Base-by-base conservation (phyloP, 495 filamentous ascomycete genomes). In the Cercophora newfieldiana region DNA sequence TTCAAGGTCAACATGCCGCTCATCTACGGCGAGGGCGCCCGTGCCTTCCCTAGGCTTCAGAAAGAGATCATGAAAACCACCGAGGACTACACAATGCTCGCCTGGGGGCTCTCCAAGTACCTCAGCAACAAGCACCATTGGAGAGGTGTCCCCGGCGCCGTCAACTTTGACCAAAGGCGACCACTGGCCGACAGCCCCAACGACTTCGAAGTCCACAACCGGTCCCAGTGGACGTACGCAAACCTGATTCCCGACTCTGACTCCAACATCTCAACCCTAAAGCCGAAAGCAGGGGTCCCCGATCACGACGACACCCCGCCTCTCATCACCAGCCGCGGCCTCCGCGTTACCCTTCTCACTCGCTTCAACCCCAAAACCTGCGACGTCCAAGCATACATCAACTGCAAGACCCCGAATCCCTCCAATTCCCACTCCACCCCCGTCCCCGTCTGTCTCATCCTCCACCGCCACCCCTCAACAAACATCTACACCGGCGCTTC, bases 31-130 rank as follows among this genome's bases (percentile, higher is more conserved):
- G 59, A 61, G 56, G 29, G 66, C 57, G 57, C 63, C 66, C 57
- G 64, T 1, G 69, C 69, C 0, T 72, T 72, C 44, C 63, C 63
- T 30, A 64, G 69, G 1, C 55, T 72, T 5, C 74, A 74, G 48
- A 61, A 74, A 8, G 70, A 72, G 37, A 71, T 78, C 55, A 73
- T 76, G 60, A 72, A 69, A 33, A 70, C 68, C 18, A 69, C 70
- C 1, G 64, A 74, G 37, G 72, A 74, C 56, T 71, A 76, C 50
- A 70, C 70, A 2, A 75, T 78, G 61, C 67, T 76, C 0, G 71
- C 74, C 21, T 72, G 71, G 71, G 71, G 71, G 0, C 21, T 60
- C 1, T 66, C 68, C 28, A 69, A 64, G 49, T 64, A 63, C 31
- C 60, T 69, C 10, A 69, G 68, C 60, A 69, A 66, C 31, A 69